Percentiles rank a stretch among this genome's conserved stretches.
phyloP scores from a whole-genome alignment of 768 basidiomycete genomes.

The Auricularia heimuer region DNA sequence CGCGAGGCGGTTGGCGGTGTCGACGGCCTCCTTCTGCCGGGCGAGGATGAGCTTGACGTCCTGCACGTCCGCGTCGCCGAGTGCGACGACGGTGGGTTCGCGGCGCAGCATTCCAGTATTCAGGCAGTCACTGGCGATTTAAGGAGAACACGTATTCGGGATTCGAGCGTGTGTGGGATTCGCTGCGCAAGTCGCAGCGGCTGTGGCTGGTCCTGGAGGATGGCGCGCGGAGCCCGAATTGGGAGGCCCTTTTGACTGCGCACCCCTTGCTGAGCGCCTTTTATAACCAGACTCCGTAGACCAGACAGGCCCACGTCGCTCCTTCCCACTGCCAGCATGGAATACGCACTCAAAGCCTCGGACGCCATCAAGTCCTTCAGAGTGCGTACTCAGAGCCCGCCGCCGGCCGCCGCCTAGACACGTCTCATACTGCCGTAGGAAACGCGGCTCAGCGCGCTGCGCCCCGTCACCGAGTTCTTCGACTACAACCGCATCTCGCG shows the following conservation, averaged over 20 bases:
- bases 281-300: constrained; percentile 1
- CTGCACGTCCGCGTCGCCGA: constrained; percentile 71
- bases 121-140: too few relatives aligned
- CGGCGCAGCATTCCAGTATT: constrained; percentile 54
- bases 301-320: neutral
- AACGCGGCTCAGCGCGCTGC: constrained; percentile 64
- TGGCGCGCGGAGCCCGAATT: constrained; percentile 8
- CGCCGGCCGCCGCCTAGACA: neutral
- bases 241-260: neutral
- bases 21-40: constrained; percentile 17
- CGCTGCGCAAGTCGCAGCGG: neutral
- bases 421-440: constrained; percentile 38
- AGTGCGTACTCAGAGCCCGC: constrained; percentile 31
- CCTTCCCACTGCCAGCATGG: constrained; percentile 37
- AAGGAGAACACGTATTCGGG: too few relatives aligned
- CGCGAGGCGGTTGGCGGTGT: constrained; percentile 6
- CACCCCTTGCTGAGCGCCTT: neutral
- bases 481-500: constrained; percentile 75
- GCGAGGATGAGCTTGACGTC: constrained; percentile 57
- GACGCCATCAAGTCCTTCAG: constrained; percentile 62
- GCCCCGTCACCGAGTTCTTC: constrained; percentile 70
- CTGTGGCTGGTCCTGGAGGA: neutral
- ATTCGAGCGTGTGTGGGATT: too few relatives aligned
- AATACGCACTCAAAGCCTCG: constrained; percentile 50
- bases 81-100: constrained; percentile 62